Base-by-base conservation (phyloP, 768 basidiomycete genomes). In the Russula olivacea region DNA sequence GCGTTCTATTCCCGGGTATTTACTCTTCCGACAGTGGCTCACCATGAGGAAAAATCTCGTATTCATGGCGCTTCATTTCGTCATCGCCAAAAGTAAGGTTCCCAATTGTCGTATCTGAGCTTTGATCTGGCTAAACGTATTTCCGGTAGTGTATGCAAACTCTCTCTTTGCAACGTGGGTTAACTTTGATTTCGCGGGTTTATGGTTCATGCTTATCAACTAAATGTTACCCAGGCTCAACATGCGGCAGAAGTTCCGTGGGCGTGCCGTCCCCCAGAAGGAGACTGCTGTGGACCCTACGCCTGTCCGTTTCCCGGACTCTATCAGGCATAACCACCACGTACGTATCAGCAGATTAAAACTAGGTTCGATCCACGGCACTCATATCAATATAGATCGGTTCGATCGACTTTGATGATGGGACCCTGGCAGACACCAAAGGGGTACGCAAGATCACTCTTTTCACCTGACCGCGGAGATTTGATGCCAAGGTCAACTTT, bases 61-160 rank as follows among this genome's bases (percentile, higher is more conserved):
- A 40, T 69, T 69, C 36, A 60, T 69, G 50, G 66, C 61, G 14
- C 30, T 69, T 10, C 68, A 69, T 60, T 69, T 69, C 38, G 58
- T 40, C 6, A 68, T 69, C 41, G 49, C 53, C 32, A 69, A 69
- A 51, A 55, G 68, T 69, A 58, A 59, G 55, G 23, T 40, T 40
- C 28, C 38, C 6, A 21, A 15, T 25, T 32, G 8, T 25, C 10
- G 12, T 17, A 8, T 32, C 25, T 6, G 12, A 19, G 14, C 17
- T 32, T 7, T 23, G 19, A 45, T 62, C 30, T 48, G 36, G 12
- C 43, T 53, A 45, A 45, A 32, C 14, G 4, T 15, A n/a, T 32
- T 23, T 48, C 23, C 25, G 15, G 7, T 10, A 68, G 66, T 68
- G 55, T 68, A 68, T 60, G 64, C 64, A 19, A 68, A 68, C 34